Conservation (phyloP, 768 basidiomycete genomes). For the Trametes maxima region DNA sequence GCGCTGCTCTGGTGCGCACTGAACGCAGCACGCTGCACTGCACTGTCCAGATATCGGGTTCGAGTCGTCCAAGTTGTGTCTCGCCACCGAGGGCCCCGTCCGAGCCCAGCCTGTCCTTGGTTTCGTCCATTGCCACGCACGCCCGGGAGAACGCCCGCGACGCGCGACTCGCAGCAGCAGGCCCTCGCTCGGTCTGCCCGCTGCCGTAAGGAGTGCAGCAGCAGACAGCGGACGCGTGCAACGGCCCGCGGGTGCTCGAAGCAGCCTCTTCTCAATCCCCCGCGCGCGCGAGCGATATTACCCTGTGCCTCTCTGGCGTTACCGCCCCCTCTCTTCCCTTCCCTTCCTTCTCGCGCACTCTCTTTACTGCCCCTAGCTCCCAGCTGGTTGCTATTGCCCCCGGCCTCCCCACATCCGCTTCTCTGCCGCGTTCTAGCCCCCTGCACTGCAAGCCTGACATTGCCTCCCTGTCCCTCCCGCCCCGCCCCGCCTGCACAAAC, state of each 20-base stretch:
- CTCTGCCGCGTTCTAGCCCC: constrained; percentile 13
- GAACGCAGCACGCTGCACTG: background rate
- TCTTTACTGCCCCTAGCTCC: constrained; percentile 23
- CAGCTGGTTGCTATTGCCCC: constrained; percentile 17
- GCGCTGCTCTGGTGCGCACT: constrained; percentile 11
- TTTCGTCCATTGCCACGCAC: constrained; percentile 4
- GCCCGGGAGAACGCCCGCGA: background rate
- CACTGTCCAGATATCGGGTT: background rate
- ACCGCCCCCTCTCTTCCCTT: constrained; percentile 14
- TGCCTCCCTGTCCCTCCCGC: constrained; percentile 7
- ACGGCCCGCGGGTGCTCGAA: constrained; percentile 33
- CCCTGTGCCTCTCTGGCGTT: constrained; percentile 29
- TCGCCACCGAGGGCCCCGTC: background rate
- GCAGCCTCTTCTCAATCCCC: constrained; percentile 20
- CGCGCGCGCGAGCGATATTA: constrained; percentile 18
- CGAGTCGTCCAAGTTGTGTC: background rate
- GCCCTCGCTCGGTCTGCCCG: constrained; percentile 14
- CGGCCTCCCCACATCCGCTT: constrained; percentile 24
- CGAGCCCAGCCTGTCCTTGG: background rate
- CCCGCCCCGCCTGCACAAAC: constrained; percentile 10
- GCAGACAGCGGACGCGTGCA: constrained; percentile 19
- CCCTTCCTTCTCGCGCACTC: constrained; percentile 34
- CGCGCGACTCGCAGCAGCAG: constrained; percentile 5
- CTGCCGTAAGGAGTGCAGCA: constrained; percentile 24
- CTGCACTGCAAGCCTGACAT: constrained; percentile 18